Evolutionary conservation across 805 yeast species (phyloP), one percentile per base, ranked within the genome.

Genomic region (Pichia exigua): DNA sequence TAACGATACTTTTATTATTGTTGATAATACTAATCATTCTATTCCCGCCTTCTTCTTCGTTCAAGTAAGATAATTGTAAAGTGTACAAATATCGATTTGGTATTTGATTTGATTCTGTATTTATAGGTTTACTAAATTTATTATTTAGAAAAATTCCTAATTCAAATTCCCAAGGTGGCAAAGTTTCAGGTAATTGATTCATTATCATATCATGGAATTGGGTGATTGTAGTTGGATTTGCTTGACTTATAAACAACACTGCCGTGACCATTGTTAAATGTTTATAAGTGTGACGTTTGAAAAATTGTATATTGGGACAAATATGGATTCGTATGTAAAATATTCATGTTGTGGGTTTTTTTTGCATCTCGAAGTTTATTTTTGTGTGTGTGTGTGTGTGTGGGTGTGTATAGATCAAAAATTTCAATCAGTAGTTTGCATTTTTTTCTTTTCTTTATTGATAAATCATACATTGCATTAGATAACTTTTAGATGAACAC

Each of bases 161-260:
- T 48, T 78, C 86, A 58, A 85, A 82, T 42, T 71, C 72, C 95
- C 95, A 87, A 44, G 81, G 74, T 1, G 81, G 89, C 28, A 77
- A 68, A 2, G 75, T 60, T 18, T 75, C 71, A 1, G 94, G 91
- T 17, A 83, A 72, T 54, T 81, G 82, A 58, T 84, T 84, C 4
- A 85, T 76, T 17, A 87, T 74, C 51, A 77, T 75, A 64, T 87
- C 95, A 62, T 85, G 90, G 59, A 85, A 78, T 44, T 78, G 76
- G 0, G 86, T 72, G 32, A 87, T 84, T 6, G 85, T 76, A 47
- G 78, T 82, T 2, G 86, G 83, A 3, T 75, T 61, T 6, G 78
- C 75, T 56, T 74, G 72, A 43, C 69, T 70, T 1, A 72, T 73
- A 44, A 72, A 63, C 2, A 73, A 57, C 1, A 74, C 73, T 1